Evolutionary conservation across 2,329 filamentous ascomycete species (phyloP).

Genomic region (Fusarium globosum): DNA sequence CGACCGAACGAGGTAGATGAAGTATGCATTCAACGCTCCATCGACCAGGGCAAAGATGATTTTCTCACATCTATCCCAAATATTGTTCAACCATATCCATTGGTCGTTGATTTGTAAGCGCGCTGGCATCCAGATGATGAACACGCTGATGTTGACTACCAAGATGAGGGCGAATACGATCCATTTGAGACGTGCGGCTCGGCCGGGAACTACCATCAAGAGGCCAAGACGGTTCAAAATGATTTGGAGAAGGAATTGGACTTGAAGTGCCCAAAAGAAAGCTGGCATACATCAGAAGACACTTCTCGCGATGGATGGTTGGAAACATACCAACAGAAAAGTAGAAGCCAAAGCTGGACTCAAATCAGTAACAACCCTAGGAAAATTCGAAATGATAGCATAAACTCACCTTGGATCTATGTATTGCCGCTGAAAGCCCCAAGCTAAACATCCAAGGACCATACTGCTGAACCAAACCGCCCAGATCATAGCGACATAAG

Average conservation of each 20-base stretch:
- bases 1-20: slow-evolving; percentile 58
- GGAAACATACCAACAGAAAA: slow-evolving; percentile 15
- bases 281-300: neutral
- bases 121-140: slow-evolving; percentile 65
- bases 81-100: slow-evolving; percentile 58
- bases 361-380: no score
- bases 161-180: slow-evolving; percentile 58
- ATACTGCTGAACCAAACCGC: slow-evolving; percentile 41
- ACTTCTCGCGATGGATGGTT: no score
- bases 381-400: no score
- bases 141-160: slow-evolving; percentile 63
- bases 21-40: slow-evolving; percentile 60
- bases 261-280: slow-evolving; percentile 54
- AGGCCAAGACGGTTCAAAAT: slow-evolving; percentile 65
- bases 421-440: slow-evolving; percentile 41
- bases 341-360: slow-evolving; percentile 35
- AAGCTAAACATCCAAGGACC: slow-evolving; percentile 34
- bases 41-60: slow-evolving; percentile 62
- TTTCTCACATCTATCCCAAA: slow-evolving; percentile 66
- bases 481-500: slow-evolving; percentile 41
- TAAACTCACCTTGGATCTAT: slow-evolving; percentile 37
- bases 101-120: slow-evolving; percentile 55
- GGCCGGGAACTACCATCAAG: slow-evolving; percentile 54
- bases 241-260: slow-evolving; percentile 64
- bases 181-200: slow-evolving; percentile 56